Evolutionary conservation across 495 filamentous ascomycete genomes (phyloP), one percentile per base, ranked within the genome.

Genomic region (Baudoinia panamericana): DNA sequence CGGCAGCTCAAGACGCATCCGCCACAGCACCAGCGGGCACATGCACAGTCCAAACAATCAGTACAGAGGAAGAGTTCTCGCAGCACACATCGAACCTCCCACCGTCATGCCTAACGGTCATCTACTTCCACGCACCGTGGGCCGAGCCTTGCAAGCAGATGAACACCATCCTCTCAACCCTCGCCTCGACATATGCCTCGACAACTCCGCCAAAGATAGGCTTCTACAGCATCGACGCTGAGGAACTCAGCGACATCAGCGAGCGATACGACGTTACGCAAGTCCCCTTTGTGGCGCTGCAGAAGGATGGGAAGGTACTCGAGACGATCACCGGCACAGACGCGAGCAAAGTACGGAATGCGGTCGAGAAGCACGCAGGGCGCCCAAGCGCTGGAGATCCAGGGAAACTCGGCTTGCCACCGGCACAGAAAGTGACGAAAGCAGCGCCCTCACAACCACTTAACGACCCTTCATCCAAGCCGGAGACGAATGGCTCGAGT

Each of bases 91-190:
- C 68, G 34, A 65, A 75, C 15, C 69, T 87, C 12, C 72, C 82
- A 0, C 51, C 76, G 4, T 67, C 75, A 5, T 69, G 80, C 9
- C 72, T 93, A 25, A 63, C 82, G 34, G 73, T 93, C 51, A 71
- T 94, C 52, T 93, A 85, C 58, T 96, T 96, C 66, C 78, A 94
- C 62, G 82, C 92, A 0, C 80, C 85, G 52, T 96, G 92, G 90
- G 90, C 92, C n/a, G 84, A 82, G 21, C 90, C 86, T 10, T 96
- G 90, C 67, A 71, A 80, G 39, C 86, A 93, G 62, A 94, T 94
- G 86, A 71, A 73, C 48, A 76, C 73, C n/a, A 79, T 94, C 40
- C 76, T 99, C 42, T 64, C 70, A 52, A 78, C 83, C 22, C 79
- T 99, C 42, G 86, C 87, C 39, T 71, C 73, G 46, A 80, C 85